Percentiles rank a stretch among this genome's conserved stretches.
Evolutionary conservation across 805 yeast species (phyloP).

Genomic region (Sugiyamaella marilandica): DNA sequence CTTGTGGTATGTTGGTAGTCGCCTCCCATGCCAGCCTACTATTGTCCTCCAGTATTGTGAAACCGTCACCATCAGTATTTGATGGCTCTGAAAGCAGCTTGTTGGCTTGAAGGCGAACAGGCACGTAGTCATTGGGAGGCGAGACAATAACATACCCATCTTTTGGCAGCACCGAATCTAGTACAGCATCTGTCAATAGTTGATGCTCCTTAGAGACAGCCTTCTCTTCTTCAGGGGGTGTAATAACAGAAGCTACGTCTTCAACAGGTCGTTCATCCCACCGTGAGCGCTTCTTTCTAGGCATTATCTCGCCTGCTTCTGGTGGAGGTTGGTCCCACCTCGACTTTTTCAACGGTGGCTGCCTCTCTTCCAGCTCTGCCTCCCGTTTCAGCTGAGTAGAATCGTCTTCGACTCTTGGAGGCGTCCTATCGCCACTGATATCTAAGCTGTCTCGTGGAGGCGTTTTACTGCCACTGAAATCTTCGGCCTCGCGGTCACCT

Average conservation of each 20-base stretch:
- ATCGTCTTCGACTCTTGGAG: slow-evolving; percentile 11
- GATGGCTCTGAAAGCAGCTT: slow-evolving; percentile 33
- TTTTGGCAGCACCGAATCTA: slow-evolving; percentile 48
- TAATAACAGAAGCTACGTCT: slow-evolving; percentile 25
- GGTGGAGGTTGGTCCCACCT: slow-evolving; percentile 32
- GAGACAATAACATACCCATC: slow-evolving; percentile 43
- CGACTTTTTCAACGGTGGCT: slow-evolving; percentile 23
- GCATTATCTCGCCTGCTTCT: slow-evolving; percentile 5
- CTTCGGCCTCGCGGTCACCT: slow-evolving; percentile 19
- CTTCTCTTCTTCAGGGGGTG: slow-evolving; percentile 24
- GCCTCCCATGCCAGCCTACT: slow-evolving; percentile 30
- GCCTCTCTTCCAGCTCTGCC: slow-evolving; percentile 14
- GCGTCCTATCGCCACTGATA: slow-evolving; percentile 26
- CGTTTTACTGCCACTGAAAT: slow-evolving; percentile 15
- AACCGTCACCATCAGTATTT: slow-evolving; percentile 32
- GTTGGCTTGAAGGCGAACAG: slow-evolving; percentile 33
- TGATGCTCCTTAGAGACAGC: neutral
- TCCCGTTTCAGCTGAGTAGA: slow-evolving; percentile 1
- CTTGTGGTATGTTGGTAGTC: slow-evolving; percentile 41
- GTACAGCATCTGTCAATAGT: slow-evolving; percentile 40
- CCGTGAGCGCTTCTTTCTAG: slow-evolving; percentile 25
- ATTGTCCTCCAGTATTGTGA: slow-evolving; percentile 49
- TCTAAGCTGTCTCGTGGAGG: slow-evolving; percentile 13
- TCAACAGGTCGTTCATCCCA: slow-evolving; percentile 32
- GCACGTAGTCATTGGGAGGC: slow-evolving; percentile 45